Conservation (phyloP, 345 rosid species). For the Erodium maritimum region DNA sequence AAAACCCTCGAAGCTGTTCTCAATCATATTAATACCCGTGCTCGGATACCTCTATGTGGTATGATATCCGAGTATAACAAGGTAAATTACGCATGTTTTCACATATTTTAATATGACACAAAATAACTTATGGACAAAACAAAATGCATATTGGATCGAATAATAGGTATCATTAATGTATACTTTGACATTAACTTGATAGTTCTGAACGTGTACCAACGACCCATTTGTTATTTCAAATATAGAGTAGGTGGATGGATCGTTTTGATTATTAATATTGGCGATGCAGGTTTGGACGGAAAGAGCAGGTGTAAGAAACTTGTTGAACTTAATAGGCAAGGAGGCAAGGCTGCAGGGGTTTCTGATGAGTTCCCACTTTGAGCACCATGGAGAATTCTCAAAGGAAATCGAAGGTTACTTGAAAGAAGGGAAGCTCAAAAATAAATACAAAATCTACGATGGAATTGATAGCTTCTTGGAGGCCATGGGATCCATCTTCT, state of each 20-base stretch:
- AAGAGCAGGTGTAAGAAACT: not conserved
- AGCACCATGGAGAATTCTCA: not conserved
- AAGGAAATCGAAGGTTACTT: not conserved
- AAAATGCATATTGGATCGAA: no score
- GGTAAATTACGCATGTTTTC: slow-evolving; percentile 8
- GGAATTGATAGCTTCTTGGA: slow-evolving; percentile 1
- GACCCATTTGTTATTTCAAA: not conserved
- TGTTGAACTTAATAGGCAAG: slow-evolving; percentile 1
- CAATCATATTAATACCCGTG: slow-evolving; percentile 22
- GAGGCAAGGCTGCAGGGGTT: not conserved
- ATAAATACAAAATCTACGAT: not conserved
- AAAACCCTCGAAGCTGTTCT: slow-evolving; percentile 37
- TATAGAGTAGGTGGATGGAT: no score
- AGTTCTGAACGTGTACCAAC: not conserved
- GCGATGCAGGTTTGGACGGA: not conserved
- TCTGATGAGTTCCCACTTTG: not conserved
- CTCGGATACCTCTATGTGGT: slow-evolving; percentile 23
- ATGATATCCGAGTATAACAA: slow-evolving; percentile 35
- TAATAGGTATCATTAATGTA: no score
- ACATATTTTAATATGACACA: not conserved
- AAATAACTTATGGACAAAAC: no score
- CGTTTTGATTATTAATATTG: no score
- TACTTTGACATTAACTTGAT: not conserved
- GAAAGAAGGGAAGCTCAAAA: not conserved
- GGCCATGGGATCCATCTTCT: not conserved